Evolutionary conservation across 768 basidiomycete genomes (phyloP).

Genomic region (Hypsizygus marmoreus): DNA sequence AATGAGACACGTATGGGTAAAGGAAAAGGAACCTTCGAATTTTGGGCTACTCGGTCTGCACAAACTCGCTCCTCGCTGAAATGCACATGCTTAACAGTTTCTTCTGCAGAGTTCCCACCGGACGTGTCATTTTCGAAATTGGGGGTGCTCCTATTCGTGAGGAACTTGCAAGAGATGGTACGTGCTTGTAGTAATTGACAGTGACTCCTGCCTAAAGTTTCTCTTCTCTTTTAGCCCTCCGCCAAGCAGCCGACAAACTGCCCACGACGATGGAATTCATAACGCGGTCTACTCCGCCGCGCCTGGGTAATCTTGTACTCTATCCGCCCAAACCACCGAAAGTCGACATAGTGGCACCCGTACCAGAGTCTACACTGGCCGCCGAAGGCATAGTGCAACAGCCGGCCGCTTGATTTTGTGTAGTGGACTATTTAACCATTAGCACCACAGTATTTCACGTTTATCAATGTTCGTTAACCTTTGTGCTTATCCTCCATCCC

Average conservation of each 20-base stretch:
- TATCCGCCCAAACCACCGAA: constrained; percentile 39
- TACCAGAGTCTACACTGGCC: constrained; percentile 8
- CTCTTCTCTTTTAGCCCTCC: constrained; percentile 60
- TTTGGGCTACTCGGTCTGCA: constrained; percentile 88
- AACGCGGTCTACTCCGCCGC: constrained; percentile 62
- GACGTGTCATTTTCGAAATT: constrained; percentile 92
- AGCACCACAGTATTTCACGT: no score
- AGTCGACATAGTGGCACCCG: constrained; percentile 14
- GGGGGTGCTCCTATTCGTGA: constrained; percentile 88
- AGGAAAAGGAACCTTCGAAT: constrained; percentile 97
- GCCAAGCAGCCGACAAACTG: constrained; percentile 84
- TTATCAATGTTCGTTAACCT: no score
- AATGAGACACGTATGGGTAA: constrained; percentile 99
- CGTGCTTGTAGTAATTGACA: constrained; percentile 12
- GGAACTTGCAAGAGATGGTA: constrained; percentile 91
- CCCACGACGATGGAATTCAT: constrained; percentile 91
- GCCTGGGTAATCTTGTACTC: constrained; percentile 69
- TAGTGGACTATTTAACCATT: no score
- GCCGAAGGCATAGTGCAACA: constrained; percentile 6
- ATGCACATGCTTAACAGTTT: background rate
- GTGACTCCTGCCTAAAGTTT: constrained; percentile 4
- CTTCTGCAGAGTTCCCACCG: constrained; percentile 70
- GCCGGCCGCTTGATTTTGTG: background rate
- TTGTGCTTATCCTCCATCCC: no score
- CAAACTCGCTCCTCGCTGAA: background rate